Evolutionary conservation across 2,329 filamentous ascomycete genomes (phyloP).

Genomic region (Stachybotrys chlorohalonatus): DNA sequence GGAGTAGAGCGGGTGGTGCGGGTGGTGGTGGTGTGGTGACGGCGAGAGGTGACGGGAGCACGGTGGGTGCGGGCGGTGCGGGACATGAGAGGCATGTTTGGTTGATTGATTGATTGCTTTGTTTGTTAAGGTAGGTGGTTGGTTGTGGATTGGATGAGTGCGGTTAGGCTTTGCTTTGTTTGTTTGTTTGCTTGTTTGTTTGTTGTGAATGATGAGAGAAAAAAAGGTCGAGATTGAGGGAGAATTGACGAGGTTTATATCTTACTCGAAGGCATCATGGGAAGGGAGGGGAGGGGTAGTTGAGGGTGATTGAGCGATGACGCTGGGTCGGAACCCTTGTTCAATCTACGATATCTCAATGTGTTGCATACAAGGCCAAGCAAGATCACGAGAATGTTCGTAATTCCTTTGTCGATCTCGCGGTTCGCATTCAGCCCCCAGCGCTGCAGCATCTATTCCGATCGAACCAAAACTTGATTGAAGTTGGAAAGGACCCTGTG

Average conservation of each 20-base stretch:
- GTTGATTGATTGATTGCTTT: conserved; percentile 6
- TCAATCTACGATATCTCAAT: not conserved
- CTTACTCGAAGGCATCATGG: not conserved
- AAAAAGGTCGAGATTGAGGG: not conserved
- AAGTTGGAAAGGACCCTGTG: not conserved
- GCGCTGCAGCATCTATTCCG: not conserved
- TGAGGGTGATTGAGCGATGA: not conserved
- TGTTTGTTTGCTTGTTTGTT: not conserved
- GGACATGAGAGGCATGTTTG: conserved; percentile 23
- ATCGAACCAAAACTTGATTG: not conserved
- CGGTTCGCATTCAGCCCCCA: not conserved
- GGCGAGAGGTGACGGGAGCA: conserved; percentile 15
- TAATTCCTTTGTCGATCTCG: not conserved
- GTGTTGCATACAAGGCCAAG: not conserved
- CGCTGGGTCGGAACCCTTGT: not conserved
- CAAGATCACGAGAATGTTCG: not conserved
- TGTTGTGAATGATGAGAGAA: not conserved
- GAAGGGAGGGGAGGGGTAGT: too few species aligned
- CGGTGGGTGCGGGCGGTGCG: conserved; percentile 9
- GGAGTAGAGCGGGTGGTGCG: conserved; percentile 6
- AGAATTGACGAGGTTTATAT: not conserved
- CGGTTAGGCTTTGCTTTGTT: not conserved
- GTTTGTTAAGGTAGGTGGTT: conserved; percentile 1
- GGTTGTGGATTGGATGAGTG: conserved; percentile 1
- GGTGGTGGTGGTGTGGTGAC: conserved; percentile 16